A percentile compares a stretch with the other conserved stretches of the same genome.
phyloP scores from a whole-genome alignment of 768 basidiomycete genomes.

The Tricholoma bakamatsutake region DNA sequence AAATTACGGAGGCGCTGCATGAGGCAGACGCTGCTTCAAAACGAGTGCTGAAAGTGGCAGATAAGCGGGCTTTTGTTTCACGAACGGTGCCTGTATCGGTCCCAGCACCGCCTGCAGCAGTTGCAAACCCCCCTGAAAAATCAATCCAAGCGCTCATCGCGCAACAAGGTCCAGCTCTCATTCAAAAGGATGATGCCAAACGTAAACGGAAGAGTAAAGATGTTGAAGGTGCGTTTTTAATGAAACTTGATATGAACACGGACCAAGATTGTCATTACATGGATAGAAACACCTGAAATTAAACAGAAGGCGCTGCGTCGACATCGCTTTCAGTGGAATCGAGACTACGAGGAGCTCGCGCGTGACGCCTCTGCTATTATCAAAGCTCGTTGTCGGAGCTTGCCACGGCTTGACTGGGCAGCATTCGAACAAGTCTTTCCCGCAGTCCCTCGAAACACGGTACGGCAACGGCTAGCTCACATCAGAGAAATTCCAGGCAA shows the following conservation, averaged over 20 bases:
- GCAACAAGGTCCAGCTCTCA: constrained; percentile 42
- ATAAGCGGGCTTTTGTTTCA: constrained; percentile 14
- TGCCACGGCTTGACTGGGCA: constrained; percentile 59
- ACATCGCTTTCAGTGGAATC: constrained; percentile 76
- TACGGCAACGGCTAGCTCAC: constrained; percentile 61
- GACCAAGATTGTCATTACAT: neutral
- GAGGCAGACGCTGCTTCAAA: constrained; percentile 48
- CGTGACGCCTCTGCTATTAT: constrained; percentile 83
- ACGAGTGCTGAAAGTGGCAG: constrained; percentile 33
- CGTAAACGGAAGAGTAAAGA: constrained; percentile 28
- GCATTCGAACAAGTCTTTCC: constrained; percentile 79
- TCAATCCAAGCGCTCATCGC: constrained; percentile 45
- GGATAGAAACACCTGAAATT: constrained; percentile 8
- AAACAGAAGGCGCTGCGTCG: constrained; percentile 35
- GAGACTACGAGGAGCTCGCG: constrained; percentile 84
- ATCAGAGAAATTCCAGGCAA: constrained; percentile 58
- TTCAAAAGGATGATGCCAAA: constrained; percentile 19
- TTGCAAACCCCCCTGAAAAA: constrained; percentile 42
- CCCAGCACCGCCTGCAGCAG: constrained; percentile 31
- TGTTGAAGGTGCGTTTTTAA: constrained; percentile 23
- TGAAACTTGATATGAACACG: neutral
- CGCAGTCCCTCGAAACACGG: constrained; percentile 63
- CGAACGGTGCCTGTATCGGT: constrained; percentile 17
- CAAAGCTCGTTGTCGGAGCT: constrained; percentile 63
- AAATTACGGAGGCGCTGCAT: constrained; percentile 48